Base-by-base conservation (phyloP, 768 basidiomycete species). In the Piloderma croceum region DNA sequence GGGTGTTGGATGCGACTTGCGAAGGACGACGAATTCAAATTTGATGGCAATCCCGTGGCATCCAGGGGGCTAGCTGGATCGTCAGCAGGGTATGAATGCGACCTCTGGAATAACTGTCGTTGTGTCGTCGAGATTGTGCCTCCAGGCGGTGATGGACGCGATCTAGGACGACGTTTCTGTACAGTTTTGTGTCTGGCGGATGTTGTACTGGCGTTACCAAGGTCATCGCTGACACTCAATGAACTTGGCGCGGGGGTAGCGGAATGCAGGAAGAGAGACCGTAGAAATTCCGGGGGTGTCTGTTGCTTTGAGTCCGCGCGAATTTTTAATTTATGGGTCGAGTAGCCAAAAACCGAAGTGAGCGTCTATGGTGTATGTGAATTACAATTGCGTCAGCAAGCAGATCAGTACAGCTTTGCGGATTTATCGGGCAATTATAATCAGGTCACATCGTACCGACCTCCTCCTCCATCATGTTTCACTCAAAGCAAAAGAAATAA, bases 281-380 rank as follows among this genome's bases (percentile, higher is more conserved):
- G 57, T 20, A 74, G 51, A 43, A 69, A 63, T 35, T 46, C 49
- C 19, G 47, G 52, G 20, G 47, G 58, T 17, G 50, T 45, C 35
- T 43, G 46, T 15, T 36, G 48, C 18, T 45, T 46, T 29, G 41
- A 38, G 12, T 41, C 44, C 31, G 50, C n/a, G 38, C 65, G 61
- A 42, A 78, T 64, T 56, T 71, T 81, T 42, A 78, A 52, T 54
- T 71, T 79, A 44, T 81, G 79, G 1, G 77, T 70, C 17, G 69
- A 53, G 39, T 76, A 61, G 19, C 80, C 77, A 54, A 87, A 82
- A 11, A 85, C 56, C 17, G 69, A 67, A 25, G 71, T 66, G 21
- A 87, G 59, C 11, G 73, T 76, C 83, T 86, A 54, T 36, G n/a
- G n/a, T n/a, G n/a, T n/a, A n/a, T n/a, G n/a, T n/a, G n/a, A n/a